Base-by-base conservation (phyloP, 768 basidiomycete species). In the Cystofilobasidium capitatum region DNA sequence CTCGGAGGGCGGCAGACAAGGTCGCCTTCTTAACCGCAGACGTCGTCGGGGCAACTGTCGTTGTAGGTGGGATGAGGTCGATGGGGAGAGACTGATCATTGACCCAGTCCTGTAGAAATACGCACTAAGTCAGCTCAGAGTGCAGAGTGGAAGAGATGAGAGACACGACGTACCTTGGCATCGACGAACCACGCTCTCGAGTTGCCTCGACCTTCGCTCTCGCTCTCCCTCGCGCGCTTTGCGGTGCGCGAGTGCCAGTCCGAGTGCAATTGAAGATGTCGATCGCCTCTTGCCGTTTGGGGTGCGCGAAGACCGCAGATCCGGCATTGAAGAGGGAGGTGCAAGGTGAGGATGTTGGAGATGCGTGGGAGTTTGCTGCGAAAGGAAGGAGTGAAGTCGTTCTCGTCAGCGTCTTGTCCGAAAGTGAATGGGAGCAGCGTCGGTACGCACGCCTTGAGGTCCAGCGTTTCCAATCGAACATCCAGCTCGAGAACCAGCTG, bases 171-270 rank as follows among this genome's bases (percentile, higher is more conserved):
- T n/a, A 66, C 65, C 61, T 68, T 68, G 26, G 58, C 68, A 40
- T 69, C 62, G 9, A 65, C 62, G 54, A 69, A 69, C 68, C 68
- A 69, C 22, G 68, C 68, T 7, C 68, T 22, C 39, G 57, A 59
- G 62, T 65, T 69, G 10, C 68, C 68, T 36, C 68, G 20, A 24
- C 68, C 68, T 33, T 64, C 68, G 47, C 63, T 64, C 22, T 69
- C 68, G 10, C 63, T 36, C 24, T 55, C 36, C 4, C 68, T 69
- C 26, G 24, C 29, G 1, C 68, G 57, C 26, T 58, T n/a, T n/a
- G n/a, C n/a, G n/a, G n/a, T n/a, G n/a, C n/a, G n/a, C n/a, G n/a
- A 69, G 62, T 69, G 68, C 68, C 68, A 69, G 42, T 69, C 68
- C 33, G 64, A 42, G 22, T 69, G 68, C 2, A 24, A 39, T 29